A percentile compares a stretch with the other conserved stretches of the same genome.
Conservation (phyloP, 352 stramenopile genomes). For the Globisporangium lucens region DNA sequence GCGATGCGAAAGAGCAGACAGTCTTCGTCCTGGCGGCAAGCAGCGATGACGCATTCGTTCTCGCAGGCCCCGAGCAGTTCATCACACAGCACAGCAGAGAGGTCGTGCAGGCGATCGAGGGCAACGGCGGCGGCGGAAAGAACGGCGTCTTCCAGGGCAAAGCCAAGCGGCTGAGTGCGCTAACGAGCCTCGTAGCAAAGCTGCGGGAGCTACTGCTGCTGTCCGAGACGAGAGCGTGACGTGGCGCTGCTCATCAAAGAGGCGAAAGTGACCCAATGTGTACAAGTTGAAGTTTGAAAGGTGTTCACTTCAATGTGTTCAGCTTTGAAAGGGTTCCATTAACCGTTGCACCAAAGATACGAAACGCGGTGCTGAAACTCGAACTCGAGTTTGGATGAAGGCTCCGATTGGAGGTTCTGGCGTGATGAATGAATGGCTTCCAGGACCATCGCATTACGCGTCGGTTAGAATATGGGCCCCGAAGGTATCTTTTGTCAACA, state of each 20-base stretch:
- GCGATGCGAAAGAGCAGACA: not conserved
- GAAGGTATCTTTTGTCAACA: not conserved
- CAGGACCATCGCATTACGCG: too few species aligned
- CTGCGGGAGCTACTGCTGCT: constrained; percentile 33
- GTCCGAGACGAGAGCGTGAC: not conserved
- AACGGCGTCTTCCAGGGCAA: constrained; percentile 81
- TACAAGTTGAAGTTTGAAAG: not conserved
- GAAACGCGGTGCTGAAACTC: not conserved
- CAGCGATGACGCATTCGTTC: constrained; percentile 36
- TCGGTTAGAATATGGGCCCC: not conserved
- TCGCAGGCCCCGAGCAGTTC: constrained; percentile 54
- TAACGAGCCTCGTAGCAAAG: constrained; percentile 36
- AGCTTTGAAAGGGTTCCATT: not conserved
- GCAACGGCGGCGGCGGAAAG: constrained; percentile 72
- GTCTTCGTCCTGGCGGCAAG: not conserved
- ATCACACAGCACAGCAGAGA: constrained; percentile 47
- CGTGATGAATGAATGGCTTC: not conserved
- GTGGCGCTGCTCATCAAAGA: not conserved
- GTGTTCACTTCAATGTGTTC: not conserved
- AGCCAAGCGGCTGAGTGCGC: constrained; percentile 40
- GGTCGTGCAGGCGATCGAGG: constrained; percentile 56
- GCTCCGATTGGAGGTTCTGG: not conserved
- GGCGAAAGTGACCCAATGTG: not conserved
- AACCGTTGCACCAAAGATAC: not conserved
- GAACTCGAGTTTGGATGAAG: not conserved